Base-by-base conservation (phyloP, 257 asterid genomes). In the Voacanga thouarsii region DNA sequence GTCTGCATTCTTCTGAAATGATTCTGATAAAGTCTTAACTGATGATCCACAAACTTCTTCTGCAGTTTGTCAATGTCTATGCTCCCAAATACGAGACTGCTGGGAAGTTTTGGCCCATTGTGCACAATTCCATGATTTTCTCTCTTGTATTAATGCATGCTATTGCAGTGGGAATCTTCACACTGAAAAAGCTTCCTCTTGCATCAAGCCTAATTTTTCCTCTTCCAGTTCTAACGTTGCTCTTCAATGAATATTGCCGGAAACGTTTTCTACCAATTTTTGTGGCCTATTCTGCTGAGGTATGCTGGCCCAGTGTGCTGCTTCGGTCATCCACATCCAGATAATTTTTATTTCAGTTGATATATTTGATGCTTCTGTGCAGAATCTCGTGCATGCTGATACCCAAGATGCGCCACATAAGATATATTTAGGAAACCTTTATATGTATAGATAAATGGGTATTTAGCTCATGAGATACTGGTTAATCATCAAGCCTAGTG, bases 71-170 rank as follows among this genome's bases (percentile, higher is more conserved):
- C 71, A 81, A 81, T 74, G 89, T 86, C 18, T 86, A 86, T 70
- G 78, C 74, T 65, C 81, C 85, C 53, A 74, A 77, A 79, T 86
- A 86, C 72, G 81, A 86, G 71, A 86, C 84, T 41, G 87, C 85
- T 39, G 89, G 89, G 75, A 76, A 75, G 47, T 86, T 83, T 67
- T 86, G 89, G 89, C 89, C 87, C 64, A 72, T 86, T 76, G 81
- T 79, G 76, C 89, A 86, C 59, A 75, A 83, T 73, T 57, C 87
- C 21, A 77, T 82, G 55, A 86, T 86, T 43, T 86, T 83, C 83
- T 86, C 89, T 24, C 68, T 86, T 61, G 81, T 86, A 71, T 44
- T 86, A 82, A 81, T 73, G 74, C 89, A 86, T 73, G 70, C 80
- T 44, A 81, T 86, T 67, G 89, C 87, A 5, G 66, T 77, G 82